phyloP scores from a whole-genome alignment of 164 flowering plant species.

The Berberis vulgaris region DNA sequence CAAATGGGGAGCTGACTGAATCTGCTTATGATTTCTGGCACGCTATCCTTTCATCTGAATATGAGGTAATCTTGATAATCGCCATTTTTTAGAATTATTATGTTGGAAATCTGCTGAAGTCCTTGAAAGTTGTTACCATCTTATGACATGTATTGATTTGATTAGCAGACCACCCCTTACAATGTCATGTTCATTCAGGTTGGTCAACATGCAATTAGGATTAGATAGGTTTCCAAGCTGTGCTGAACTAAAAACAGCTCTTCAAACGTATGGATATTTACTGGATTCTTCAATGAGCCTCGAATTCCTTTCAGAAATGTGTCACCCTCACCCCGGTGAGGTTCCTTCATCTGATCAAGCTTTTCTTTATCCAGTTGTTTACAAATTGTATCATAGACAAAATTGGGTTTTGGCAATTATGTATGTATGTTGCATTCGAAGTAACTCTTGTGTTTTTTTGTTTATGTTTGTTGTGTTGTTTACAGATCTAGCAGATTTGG shows the following conservation, averaged over 20 bases:
- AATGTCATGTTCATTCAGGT: conserved; percentile 22
- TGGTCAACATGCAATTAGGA: conserved; percentile 17
- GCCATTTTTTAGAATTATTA: background rate
- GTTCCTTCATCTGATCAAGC: background rate
- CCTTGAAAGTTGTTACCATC: too few relatives aligned
- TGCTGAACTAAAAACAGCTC: conserved; percentile 52
- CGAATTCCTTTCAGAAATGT: conserved; percentile 25
- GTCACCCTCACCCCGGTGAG: conserved; percentile 25
- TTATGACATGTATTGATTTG: too few relatives aligned
- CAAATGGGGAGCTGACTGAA: conserved; percentile 38
- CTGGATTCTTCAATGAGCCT: conserved; percentile 19
- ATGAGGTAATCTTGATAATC: conserved; percentile 33
- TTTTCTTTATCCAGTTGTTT: too few relatives aligned
- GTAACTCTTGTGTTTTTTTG: too few relatives aligned
- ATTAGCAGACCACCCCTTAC: too few relatives aligned
- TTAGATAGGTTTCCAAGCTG: conserved; percentile 67
- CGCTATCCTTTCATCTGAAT: conserved; percentile 29
- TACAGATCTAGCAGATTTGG: too few relatives aligned
- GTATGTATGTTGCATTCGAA: too few relatives aligned
- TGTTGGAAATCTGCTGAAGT: too few relatives aligned
- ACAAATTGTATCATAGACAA: too few relatives aligned
- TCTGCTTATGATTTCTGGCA: conserved; percentile 86
- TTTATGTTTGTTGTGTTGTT: too few relatives aligned
- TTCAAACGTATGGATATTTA: conserved; percentile 59
- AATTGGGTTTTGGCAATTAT: too few relatives aligned